These are phyloP conservation scores for Nitzschia putrida DNA, from an alignment of 108 stramenopile genomes.

Conservation along the genomic window DNA sequence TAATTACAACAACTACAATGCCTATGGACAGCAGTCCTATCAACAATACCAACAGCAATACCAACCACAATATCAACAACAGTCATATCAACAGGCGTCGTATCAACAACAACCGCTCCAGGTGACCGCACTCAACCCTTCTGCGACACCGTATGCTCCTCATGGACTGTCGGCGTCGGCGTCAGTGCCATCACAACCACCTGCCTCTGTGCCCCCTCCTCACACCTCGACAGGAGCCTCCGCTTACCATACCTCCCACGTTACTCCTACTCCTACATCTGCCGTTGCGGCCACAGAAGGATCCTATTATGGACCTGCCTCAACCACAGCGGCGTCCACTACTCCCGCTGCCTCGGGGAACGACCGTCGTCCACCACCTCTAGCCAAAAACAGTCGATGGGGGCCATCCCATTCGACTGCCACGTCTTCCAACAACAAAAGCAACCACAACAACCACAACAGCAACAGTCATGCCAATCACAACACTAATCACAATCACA, in stretches of 20 bases:
- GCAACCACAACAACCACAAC: conserved; percentile 13
- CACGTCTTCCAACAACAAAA: too few relatives aligned
- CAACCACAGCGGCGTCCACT: conserved; percentile 4
- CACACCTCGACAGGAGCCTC: too few relatives aligned
- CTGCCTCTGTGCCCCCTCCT: too few relatives aligned
- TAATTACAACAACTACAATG: conserved; percentile 10
- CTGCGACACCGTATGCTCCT: conserved; percentile 12
- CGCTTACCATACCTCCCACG: too few relatives aligned
- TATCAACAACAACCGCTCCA: too few relatives aligned
- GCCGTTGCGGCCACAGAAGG: neutral
- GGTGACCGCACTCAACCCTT: conserved; percentile 32
- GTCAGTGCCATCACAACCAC: conserved; percentile 32
- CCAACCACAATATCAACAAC: conserved; percentile 36
- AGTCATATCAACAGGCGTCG: too few relatives aligned
- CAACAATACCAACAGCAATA: too few relatives aligned
- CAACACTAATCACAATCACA: conserved; percentile 8
- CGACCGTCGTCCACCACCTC: neutral
- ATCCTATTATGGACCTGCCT: conserved; percentile 25
- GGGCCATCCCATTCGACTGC: neutral
- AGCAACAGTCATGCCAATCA: neutral
- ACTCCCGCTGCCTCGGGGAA: neutral
- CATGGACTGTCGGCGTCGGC: neutral
- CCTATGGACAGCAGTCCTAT: conserved; percentile 9
- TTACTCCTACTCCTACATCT: neutral
- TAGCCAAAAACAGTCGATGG: neutral